Conservation (phyloP, 2,329 filamentous ascomycete species). For the Macrophomina phaseolina region DNA sequence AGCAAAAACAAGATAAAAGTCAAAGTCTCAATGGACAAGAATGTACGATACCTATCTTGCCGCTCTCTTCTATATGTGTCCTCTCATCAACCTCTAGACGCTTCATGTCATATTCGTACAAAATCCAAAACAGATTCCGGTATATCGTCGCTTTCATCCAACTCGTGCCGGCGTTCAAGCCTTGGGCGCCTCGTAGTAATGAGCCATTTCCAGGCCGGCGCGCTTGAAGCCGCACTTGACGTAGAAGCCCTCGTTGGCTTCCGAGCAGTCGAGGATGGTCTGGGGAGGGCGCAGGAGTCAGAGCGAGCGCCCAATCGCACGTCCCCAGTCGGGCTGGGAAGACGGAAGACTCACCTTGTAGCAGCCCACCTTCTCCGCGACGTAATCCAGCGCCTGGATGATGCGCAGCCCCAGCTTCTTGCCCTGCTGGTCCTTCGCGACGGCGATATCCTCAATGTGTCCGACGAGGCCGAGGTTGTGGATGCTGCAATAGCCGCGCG, state of each 20-base stretch:
- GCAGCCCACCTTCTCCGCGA: constrained; percentile 87
- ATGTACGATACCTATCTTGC: neutral
- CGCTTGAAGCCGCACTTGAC: constrained; percentile 95
- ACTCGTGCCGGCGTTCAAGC: neutral
- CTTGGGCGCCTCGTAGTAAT: constrained; percentile 68
- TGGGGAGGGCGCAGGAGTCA: constrained; percentile 43
- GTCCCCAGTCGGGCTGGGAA: neutral
- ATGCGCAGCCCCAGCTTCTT: constrained; percentile 94
- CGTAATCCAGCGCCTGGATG: constrained; percentile 89
- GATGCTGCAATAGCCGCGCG: constrained; percentile 53
- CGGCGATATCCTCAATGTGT: constrained; percentile 97
- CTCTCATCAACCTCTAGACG: neutral
- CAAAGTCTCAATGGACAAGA: neutral
- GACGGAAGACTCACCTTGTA: constrained; percentile 69
- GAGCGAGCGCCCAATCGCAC: constrained; percentile 7
- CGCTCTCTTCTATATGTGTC: neutral
- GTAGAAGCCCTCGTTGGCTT: constrained; percentile 97
- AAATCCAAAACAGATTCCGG: neutral
- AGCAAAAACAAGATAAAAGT: too few relatives aligned
- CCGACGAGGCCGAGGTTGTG: constrained; percentile 83
- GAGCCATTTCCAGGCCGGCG: constrained; percentile 94
- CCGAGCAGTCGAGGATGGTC: constrained; percentile 95
- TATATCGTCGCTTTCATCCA: neutral
- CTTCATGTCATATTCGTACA: constrained; percentile 18
- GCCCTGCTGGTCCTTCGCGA: constrained; percentile 92